phyloP scores from a whole-genome alignment of 805 yeast species.

The Isabelozyma gotoi region DNA sequence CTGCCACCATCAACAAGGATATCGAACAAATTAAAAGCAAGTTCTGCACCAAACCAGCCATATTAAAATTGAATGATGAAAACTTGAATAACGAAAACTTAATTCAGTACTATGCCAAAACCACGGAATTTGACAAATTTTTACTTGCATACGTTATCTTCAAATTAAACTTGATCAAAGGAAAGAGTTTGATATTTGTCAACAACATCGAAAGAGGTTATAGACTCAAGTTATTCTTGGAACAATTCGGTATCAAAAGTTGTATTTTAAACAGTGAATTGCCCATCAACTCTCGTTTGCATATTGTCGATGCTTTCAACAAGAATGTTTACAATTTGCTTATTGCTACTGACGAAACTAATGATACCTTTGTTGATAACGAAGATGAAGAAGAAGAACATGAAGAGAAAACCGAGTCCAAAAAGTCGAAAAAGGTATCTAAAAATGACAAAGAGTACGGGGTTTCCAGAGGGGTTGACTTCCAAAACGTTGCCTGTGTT shows the following conservation, averaged over 20 bases:
- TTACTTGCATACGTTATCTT: constrained; percentile 86
- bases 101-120: constrained; percentile 82
- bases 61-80: constrained; percentile 75
- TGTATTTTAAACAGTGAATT: constrained; percentile 90
- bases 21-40: constrained; percentile 70
- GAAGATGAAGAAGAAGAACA: constrained; percentile 48
- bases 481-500: constrained; percentile 94
- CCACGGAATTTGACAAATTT: constrained; percentile 89
- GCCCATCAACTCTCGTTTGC: constrained; percentile 89
- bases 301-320: constrained; percentile 93
- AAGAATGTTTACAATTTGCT: constrained; percentile 81
- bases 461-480: constrained; percentile 96
- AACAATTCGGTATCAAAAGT: constrained; percentile 89
- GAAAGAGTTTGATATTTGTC: constrained; percentile 87
- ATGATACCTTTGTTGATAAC: constrained; percentile 50
- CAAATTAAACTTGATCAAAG: constrained; percentile 83
- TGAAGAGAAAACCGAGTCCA: constrained; percentile 18
- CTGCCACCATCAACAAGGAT: constrained; percentile 89
- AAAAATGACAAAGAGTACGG: constrained; percentile 78
- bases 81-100: constrained; percentile 59
- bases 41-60: constrained; percentile 83
- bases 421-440: constrained; percentile 18
- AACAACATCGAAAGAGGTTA: constrained; percentile 95
- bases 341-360: constrained; percentile 93
- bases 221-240: constrained; percentile 83